phyloP scores from a whole-genome alignment of 495 filamentous ascomycete species.

The Oidiodendron maius region DNA sequence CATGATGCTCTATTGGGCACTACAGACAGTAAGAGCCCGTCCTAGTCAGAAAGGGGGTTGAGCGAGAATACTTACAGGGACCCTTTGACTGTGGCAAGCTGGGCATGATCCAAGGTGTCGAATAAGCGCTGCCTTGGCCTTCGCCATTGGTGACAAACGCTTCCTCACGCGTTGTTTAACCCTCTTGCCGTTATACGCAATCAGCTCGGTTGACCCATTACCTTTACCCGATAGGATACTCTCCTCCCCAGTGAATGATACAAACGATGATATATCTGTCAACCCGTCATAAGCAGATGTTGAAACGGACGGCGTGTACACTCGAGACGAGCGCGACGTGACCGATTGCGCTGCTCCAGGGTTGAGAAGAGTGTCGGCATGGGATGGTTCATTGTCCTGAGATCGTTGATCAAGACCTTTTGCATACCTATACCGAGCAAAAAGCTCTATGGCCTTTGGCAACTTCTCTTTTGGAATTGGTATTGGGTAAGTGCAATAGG shows the following conservation, averaged over 20 bases:
- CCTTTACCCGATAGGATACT: constrained; percentile 11
- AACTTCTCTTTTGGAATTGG: constrained; percentile 15
- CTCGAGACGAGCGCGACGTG: constrained; percentile 9
- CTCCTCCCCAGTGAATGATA: constrained; percentile 16
- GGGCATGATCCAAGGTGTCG: constrained; percentile 14
- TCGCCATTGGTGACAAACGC: constrained; percentile 5
- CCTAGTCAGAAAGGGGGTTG: no score
- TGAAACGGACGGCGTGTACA: constrained; percentile 11
- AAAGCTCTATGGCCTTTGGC: constrained; percentile 12
- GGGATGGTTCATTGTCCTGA: no score
- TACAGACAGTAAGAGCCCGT: no score
- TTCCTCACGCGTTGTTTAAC: constrained; percentile 11
- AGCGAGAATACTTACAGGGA: no score
- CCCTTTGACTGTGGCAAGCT: constrained; percentile 10
- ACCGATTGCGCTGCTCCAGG: no score
- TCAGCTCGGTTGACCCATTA: constrained; percentile 4
- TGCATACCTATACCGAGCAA: constrained; percentile 7
- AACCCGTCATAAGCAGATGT: constrained; percentile 9
- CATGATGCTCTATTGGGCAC: constrained; percentile 22
- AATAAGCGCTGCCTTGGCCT: constrained; percentile 18
- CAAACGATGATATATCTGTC: constrained; percentile 18
- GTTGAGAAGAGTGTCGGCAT: no score
- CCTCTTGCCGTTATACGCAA: constrained; percentile 15
- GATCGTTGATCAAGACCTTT: constrained; percentile 2
- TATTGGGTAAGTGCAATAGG: constrained; percentile 11